Evolutionary conservation across 306 rosid genomes (phyloP).

Genomic region (Glycine latifolia): DNA sequence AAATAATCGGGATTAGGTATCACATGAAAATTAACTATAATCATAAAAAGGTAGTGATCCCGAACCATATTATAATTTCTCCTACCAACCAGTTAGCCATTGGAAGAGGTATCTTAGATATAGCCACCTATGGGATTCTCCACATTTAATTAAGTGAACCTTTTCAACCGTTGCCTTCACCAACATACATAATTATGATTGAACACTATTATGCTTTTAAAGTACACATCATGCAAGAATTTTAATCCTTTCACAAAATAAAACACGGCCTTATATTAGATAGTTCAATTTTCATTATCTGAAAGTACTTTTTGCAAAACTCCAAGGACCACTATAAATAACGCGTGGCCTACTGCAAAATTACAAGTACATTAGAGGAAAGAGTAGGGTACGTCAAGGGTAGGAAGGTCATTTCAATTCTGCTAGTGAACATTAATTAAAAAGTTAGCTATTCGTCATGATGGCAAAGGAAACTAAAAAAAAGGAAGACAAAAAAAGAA

Average conservation of each 20-base stretch:
- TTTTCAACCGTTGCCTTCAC: background rate
- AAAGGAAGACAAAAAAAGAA: too few relatives aligned
- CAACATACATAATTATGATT: background rate
- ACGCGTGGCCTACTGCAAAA: background rate
- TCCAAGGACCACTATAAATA: too few relatives aligned
- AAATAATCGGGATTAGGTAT: too few relatives aligned
- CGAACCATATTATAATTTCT: too few relatives aligned
- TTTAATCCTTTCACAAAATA: background rate
- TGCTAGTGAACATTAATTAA: background rate
- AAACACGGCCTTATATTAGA: background rate
- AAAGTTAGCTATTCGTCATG: too few relatives aligned
- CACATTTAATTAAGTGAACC: background rate
- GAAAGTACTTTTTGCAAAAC: background rate
- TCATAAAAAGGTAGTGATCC: too few relatives aligned
- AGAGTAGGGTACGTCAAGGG: slow-evolving; percentile 10
- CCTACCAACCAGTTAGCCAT: background rate
- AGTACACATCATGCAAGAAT: background rate
- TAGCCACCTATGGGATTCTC: background rate
- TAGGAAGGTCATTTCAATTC: background rate
- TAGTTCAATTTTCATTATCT: background rate
- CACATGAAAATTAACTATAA: too few relatives aligned
- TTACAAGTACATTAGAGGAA: background rate
- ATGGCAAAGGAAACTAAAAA: background rate
- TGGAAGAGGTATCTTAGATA: background rate
- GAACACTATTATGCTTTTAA: background rate